Percentiles rank a stretch among this genome's conserved stretches.
Evolutionary conservation across 1,284 basidiomycete species (phyloP).

Genomic region (Golubevia pallescens): DNA sequence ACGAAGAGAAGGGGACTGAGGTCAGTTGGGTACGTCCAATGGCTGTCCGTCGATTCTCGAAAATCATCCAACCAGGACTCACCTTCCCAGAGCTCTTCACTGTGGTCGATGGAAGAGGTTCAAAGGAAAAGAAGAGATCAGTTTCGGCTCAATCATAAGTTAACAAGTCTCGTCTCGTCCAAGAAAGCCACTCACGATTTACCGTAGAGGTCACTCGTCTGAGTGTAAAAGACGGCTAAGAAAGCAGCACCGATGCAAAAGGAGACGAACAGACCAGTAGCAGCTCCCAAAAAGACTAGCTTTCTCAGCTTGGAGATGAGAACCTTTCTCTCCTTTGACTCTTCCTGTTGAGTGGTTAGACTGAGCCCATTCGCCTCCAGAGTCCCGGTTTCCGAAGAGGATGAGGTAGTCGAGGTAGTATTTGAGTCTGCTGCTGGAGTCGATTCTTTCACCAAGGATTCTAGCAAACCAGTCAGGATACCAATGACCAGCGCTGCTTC

Average conservation of each 20-base stretch:
- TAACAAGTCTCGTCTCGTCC: neutral
- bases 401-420: conserved; percentile 27
- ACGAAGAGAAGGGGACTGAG: too few species aligned
- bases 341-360: conserved; percentile 12
- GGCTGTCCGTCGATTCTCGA: too few species aligned
- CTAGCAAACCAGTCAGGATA: conserved; percentile 46
- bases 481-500: conserved; percentile 53
- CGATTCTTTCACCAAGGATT: conserved; percentile 1
- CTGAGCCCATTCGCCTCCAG: too few species aligned
- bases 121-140: neutral
- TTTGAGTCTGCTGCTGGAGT: neutral
- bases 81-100: conserved; percentile 59
- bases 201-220: neutral
- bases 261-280: conserved; percentile 40
- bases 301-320: conserved; percentile 36
- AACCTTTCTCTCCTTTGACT: conserved; percentile 17
- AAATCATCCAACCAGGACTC: too few species aligned
- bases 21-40: too few species aligned
- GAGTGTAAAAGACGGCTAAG: conserved; percentile 57
- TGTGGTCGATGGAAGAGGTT: neutral
- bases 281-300: conserved; percentile 38
- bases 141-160: neutral
- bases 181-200: neutral
- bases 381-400: too few species aligned
- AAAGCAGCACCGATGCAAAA: conserved; percentile 54